phyloP scores from a whole-genome alignment of 441 rosid genomes.

The Populus hybrid region DNA sequence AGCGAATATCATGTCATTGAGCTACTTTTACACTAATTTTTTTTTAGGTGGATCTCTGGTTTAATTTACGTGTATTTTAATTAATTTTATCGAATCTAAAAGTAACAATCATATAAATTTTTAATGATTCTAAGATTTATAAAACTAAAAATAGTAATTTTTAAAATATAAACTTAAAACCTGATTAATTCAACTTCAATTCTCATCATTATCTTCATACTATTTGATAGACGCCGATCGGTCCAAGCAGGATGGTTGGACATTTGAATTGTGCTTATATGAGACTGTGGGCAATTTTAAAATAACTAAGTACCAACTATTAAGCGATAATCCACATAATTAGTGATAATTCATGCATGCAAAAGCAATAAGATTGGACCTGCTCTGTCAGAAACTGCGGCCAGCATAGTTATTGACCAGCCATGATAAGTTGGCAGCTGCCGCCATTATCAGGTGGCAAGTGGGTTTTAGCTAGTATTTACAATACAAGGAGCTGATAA shows the following conservation, averaged over 20 bases:
- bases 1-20: no score
- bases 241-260: not conserved
- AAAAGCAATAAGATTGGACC: not conserved
- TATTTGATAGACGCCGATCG: not conserved
- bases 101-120: fast-evolving
- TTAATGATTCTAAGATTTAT: fast-evolving
- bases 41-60: no score
- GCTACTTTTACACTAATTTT: no score
- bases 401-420: not conserved
- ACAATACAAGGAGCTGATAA: not conserved
- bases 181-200: fast-evolving
- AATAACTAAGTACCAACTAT: not conserved
- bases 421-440: not conserved
- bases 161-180: no score
- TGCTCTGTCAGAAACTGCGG: not conserved
- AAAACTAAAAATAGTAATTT: no score
- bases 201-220: no score
- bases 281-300: not conserved
- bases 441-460: not conserved
- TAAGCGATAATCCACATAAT: not conserved
- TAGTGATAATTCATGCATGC: not conserved
- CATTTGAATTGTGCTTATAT: not conserved
- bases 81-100: no score
- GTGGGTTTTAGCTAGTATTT: not conserved
- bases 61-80: fast-evolving